A percentile compares a stretch with the other conserved stretches of the same genome.
phyloP scores from a whole-genome alignment of 371 early-diverging fungal genomes.

The Mucor indicus region DNA sequence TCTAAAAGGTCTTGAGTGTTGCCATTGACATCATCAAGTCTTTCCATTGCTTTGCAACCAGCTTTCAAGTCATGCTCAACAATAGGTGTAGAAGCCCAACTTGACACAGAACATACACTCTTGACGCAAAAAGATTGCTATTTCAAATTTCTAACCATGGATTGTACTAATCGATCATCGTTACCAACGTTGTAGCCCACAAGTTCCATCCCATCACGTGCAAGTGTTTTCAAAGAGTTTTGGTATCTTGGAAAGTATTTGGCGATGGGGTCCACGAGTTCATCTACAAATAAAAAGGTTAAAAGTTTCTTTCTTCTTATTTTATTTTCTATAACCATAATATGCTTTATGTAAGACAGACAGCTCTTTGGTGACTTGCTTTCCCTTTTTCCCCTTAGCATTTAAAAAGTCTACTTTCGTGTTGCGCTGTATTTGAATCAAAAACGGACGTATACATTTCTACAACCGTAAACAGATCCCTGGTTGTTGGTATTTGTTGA shows the following conservation, averaged over 20 bases:
- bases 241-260: slow-evolving; percentile 15
- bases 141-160: slow-evolving; percentile 8
- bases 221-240: slow-evolving; percentile 9
- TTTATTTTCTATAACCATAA: slow-evolving; percentile 1
- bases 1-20: slow-evolving; percentile 3
- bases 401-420: slow-evolving; percentile 8
- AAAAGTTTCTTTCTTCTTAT: not conserved
- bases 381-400: slow-evolving; percentile 3
- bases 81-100: slow-evolving; percentile 8
- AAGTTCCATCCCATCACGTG: slow-evolving; percentile 6
- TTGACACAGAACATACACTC: slow-evolving; percentile 7
- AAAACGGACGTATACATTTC: slow-evolving; percentile 1
- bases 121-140: slow-evolving; percentile 12
- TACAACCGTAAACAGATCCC: not conserved
- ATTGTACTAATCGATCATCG: slow-evolving; percentile 3
- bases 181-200: slow-evolving; percentile 6
- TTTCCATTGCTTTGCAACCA: slow-evolving; percentile 4
- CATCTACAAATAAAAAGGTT: slow-evolving; percentile 11
- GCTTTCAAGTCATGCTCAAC: slow-evolving; percentile 4
- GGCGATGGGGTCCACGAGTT: slow-evolving; percentile 6
- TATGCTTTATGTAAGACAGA: not conserved
- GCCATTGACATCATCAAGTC: slow-evolving; percentile 4
- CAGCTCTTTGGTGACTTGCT: not conserved
- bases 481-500: slow-evolving; percentile 1
- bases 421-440: not conserved